Conservation (phyloP, 345 rosid species). For the Salix arbutifolia region DNA sequence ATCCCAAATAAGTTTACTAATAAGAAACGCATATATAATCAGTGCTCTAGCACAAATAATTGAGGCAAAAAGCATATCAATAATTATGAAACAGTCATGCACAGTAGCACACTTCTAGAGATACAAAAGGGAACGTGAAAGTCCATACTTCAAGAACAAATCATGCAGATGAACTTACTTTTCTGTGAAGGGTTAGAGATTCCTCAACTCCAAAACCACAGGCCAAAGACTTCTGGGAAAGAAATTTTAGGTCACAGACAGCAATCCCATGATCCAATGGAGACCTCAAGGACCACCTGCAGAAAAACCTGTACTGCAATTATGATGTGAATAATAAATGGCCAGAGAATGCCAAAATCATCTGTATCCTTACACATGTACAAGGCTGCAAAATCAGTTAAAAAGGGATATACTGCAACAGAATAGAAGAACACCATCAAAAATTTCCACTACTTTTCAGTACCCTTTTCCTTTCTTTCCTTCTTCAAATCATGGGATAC, state of each 20-base stretch:
- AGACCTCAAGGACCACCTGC: conserved; percentile 17
- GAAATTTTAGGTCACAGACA: neutral
- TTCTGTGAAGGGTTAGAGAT: neutral
- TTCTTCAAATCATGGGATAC: conserved; percentile 21
- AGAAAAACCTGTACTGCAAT: conserved; percentile 9
- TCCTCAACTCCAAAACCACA: conserved; percentile 6
- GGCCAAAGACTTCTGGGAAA: neutral
- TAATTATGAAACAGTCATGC: conserved; percentile 22
- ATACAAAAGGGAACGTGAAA: neutral
- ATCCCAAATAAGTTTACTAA: neutral
- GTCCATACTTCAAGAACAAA: neutral
- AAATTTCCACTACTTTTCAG: conserved; percentile 27
- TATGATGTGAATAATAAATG: conserved; percentile 16
- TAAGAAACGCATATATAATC: neutral
- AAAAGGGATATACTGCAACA: conserved; percentile 5
- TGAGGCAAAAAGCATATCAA: conserved; percentile 26
- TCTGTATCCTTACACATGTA: conserved; percentile 22
- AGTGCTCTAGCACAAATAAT: conserved; percentile 1
- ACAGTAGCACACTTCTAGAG: neutral
- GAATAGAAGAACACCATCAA: conserved; percentile 12
- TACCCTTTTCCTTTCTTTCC: conserved; percentile 14
- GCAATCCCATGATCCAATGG: conserved; percentile 8
- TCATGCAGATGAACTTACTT: neutral
- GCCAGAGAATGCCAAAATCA: conserved; percentile 45
- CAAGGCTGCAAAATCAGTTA: conserved; percentile 20